These are phyloP conservation scores for Helotiales sp. DNA, from an alignment of 2,329 filamentous ascomycete genomes.

Conservation along the genomic window DNA sequence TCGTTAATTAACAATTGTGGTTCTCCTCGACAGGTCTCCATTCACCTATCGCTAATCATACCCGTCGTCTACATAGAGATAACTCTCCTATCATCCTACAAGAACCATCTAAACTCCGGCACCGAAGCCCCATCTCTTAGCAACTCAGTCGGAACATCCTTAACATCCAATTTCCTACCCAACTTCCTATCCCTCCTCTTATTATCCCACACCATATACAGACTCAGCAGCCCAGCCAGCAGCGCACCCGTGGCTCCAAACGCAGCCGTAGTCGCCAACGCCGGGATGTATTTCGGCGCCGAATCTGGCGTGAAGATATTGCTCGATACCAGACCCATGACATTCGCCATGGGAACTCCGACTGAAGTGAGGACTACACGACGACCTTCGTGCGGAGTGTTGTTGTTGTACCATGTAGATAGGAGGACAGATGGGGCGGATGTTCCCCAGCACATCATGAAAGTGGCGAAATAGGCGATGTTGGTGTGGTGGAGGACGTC, in stretches of 20 bases:
- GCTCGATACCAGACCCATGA: constrained; percentile 71
- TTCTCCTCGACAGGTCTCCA: no score
- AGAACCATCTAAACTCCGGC: constrained; percentile 63
- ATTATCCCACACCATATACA: constrained; percentile 65
- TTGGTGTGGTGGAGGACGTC: constrained; percentile 55
- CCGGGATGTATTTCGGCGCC: constrained; percentile 69
- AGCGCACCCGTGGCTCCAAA: constrained; percentile 66
- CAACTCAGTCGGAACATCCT: constrained; percentile 60
- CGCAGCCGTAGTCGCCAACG: constrained; percentile 66
- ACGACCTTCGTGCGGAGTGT: constrained; percentile 66
- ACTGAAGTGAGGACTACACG: constrained; percentile 65
- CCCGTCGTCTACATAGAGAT: no score
- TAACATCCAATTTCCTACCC: constrained; percentile 38
- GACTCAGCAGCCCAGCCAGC: constrained; percentile 58
- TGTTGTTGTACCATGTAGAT: constrained; percentile 61
- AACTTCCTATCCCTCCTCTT: constrained; percentile 36
- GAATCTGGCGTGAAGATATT: constrained; percentile 72
- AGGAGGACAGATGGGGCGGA: constrained; percentile 41
- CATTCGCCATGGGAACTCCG: constrained; percentile 65
- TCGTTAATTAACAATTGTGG: no score
- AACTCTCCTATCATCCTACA: constrained; percentile 38
- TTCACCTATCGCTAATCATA: no score
- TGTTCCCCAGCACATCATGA: constrained; percentile 66
- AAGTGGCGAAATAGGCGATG: constrained; percentile 68
- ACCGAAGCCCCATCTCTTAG: constrained; percentile 59